phyloP scores from a whole-genome alignment of 2,329 filamentous ascomycete species.

The Cytospora mali region DNA sequence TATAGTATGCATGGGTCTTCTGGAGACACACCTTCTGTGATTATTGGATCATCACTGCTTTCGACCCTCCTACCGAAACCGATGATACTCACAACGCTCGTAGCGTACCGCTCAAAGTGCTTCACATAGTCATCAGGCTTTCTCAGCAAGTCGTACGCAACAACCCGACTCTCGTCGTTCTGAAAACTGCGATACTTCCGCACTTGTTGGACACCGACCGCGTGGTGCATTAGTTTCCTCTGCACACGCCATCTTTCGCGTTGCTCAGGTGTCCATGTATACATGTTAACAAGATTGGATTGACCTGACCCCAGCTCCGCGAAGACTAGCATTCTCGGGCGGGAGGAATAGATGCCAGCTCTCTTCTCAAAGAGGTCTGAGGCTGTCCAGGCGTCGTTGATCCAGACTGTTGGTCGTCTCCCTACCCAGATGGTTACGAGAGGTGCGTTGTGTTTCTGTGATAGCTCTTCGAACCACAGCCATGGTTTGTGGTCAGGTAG shows the following conservation, averaged over 20 bases:
- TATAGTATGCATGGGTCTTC: background rate
- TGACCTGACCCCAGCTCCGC: slow-evolving; percentile 50
- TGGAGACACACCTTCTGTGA: slow-evolving; percentile 47
- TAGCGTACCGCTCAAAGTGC: slow-evolving; percentile 57
- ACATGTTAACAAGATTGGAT: slow-evolving; percentile 48
- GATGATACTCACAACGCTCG: slow-evolving; percentile 57
- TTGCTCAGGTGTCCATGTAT: slow-evolving; percentile 42
- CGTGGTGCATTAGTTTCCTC: slow-evolving; percentile 55
- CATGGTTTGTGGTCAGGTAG: slow-evolving; percentile 59
- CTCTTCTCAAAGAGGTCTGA: slow-evolving; percentile 59
- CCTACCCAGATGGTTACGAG: slow-evolving; percentile 61
- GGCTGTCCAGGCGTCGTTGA: slow-evolving; percentile 53
- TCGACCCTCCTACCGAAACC: slow-evolving; percentile 58
- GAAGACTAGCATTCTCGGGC: slow-evolving; percentile 52
- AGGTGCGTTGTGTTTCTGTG: slow-evolving; percentile 50
- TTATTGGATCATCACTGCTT: slow-evolving; percentile 55
- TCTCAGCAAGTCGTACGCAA: slow-evolving; percentile 53
- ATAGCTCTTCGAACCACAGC: slow-evolving; percentile 58
- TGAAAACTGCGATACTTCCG: slow-evolving; percentile 56
- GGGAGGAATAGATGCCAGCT: slow-evolving; percentile 52
- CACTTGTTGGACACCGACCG: slow-evolving; percentile 58
- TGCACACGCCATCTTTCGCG: slow-evolving; percentile 48
- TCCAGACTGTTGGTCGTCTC: slow-evolving; percentile 48
- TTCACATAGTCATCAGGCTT: slow-evolving; percentile 51
- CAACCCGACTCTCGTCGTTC: slow-evolving; percentile 59